Evolutionary conservation across 305 asterid genomes (phyloP).

Genomic region (Fraxinus sp.): DNA sequence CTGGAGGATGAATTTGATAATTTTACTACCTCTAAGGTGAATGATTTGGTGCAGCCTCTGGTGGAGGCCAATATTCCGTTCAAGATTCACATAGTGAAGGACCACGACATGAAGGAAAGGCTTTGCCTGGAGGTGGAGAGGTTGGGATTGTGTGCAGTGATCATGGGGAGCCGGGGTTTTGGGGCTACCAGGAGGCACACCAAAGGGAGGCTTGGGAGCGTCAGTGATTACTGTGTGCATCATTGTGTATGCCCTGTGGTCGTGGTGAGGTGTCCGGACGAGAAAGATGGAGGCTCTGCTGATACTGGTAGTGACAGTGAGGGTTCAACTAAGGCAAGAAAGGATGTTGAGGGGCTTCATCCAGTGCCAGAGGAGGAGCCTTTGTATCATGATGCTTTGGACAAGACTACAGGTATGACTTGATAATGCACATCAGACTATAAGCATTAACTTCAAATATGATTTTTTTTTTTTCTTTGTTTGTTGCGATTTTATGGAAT

Average conservation of each 20-base stretch:
- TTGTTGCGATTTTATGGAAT: not conserved
- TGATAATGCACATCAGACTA: not conserved
- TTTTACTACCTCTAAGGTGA: slow-evolving; percentile 37
- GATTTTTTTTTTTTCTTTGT: not conserved
- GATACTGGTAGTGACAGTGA: slow-evolving; percentile 7
- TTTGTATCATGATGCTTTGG: slow-evolving; percentile 39
- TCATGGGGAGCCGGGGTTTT: slow-evolving; percentile 57
- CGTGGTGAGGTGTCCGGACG: slow-evolving; percentile 42
- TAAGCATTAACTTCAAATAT: not conserved
- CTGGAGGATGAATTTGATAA: slow-evolving; percentile 38
- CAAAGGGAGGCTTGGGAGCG: slow-evolving; percentile 59
- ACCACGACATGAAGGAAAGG: slow-evolving; percentile 62
- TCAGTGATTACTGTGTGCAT: slow-evolving; percentile 61
- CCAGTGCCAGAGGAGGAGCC: slow-evolving; percentile 36
- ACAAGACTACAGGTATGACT: not conserved
- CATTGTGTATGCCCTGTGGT: slow-evolving; percentile 63
- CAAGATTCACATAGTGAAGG: slow-evolving; percentile 58
- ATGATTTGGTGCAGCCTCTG: slow-evolving; percentile 41
- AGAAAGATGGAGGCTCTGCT: slow-evolving; percentile 7
- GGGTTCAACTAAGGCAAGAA: slow-evolving; percentile 7
- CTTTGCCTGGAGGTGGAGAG: slow-evolving; percentile 62
- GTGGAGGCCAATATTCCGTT: slow-evolving; percentile 46
- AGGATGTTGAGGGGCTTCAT: slow-evolving; percentile 27
- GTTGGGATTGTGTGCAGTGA: slow-evolving; percentile 49
- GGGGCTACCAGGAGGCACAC: slow-evolving; percentile 37